Evolutionary conservation across 441 rosid species (phyloP), one percentile per base, ranked within the genome.

Genomic region (Pelargonium exstipulatum): DNA sequence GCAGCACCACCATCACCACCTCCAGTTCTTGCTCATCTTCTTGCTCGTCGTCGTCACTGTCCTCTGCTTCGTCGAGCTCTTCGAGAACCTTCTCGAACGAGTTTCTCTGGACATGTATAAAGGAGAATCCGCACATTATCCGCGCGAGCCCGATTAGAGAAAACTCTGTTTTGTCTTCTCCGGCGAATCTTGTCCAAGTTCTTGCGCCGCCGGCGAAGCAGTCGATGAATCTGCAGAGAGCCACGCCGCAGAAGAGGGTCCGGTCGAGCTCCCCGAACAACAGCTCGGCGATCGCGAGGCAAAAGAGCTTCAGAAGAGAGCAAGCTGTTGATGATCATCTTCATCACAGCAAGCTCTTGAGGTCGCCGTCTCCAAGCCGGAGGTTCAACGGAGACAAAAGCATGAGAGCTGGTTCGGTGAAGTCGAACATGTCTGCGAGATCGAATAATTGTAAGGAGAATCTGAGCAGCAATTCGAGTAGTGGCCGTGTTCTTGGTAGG

Each of bases 61-160:
- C 53, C 53, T 48, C 53, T 2, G 14, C 53, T 2, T 48, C 53
- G 0, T 48, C 88, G 0, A 69, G 71, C 17, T 76, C 95, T 0
- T 82, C 91, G 65, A 71, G 94, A 20, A 84, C 92, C 12, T 92
- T 92, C 76, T 88, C 97, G 43, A 89, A 88, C 22, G 96, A 90
- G 73, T 89, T 88, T 68, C 77, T 92, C 75, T 82, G 85, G 79
- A 82, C 96, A 4, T 89, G 97, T 69, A 74, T 84, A 18, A 86
- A 84, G 82, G 96, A 89, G 65, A 89, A 92, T 69, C 90, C 94
- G 1, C 97, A 89, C 45, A 69, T 88, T 20, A 71, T 77, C 69
- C 85, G 82, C n/a, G 81, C 86, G 69, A 82, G 79, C 74, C 87
- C 91, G 0, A 83, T 88, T 74, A 85, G 87, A 70, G 85, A 83